Evolutionary conservation across 108 stramenopile genomes (phyloP), one percentile per base, ranked within the genome.

Genomic region (Parmales sp.): DNA sequence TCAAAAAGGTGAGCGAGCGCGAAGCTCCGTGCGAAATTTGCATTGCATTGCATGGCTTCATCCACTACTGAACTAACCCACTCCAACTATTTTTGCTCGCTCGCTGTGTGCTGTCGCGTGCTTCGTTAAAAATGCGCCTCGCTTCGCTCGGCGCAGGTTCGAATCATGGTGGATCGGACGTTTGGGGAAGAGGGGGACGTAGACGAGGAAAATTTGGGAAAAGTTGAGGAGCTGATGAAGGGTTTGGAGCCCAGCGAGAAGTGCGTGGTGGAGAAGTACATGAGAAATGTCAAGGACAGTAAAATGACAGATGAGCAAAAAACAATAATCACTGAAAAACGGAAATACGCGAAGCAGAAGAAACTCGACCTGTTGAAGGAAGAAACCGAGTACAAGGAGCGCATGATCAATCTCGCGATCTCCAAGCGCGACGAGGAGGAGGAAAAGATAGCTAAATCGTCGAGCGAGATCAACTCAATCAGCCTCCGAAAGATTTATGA

Each of bases 161-260:
- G n/a, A n/a, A n/a, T n/a, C n/a, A n/a, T 60, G 31, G 36, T 60
- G 31, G 36, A 20, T 13, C n/a, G 36, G 54, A 34, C 54, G 3
- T 60, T 34, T 34, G 13, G 16, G 54, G n/a, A 60, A 34, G 54
- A 60, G 28, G 49, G 11, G 49, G 11, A 7, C 5, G 54, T 19
- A 34, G 54, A 60, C 16, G 54, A 20, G 3, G 13, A 19, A 13
- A 16, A 34, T 5, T 18, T 60, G n/a, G 36, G 1, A 28, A 60
- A 28, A 34, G 31, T 19, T 11, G 36, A 34, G 54, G 54, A 60
- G 2, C 29, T 34, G 3, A 60, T 60, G 54, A 60, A 34, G 54
- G 54, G 54, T 1, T 34, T 60, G 5, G 54, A 60, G 54, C 54
- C 54, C 8, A 60, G 54, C 20, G 54, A 60, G 31, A 60, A 60